Conservation (phyloP, 2,329 filamentous ascomycete genomes). For the Pseudohalonectria lignicola region DNA sequence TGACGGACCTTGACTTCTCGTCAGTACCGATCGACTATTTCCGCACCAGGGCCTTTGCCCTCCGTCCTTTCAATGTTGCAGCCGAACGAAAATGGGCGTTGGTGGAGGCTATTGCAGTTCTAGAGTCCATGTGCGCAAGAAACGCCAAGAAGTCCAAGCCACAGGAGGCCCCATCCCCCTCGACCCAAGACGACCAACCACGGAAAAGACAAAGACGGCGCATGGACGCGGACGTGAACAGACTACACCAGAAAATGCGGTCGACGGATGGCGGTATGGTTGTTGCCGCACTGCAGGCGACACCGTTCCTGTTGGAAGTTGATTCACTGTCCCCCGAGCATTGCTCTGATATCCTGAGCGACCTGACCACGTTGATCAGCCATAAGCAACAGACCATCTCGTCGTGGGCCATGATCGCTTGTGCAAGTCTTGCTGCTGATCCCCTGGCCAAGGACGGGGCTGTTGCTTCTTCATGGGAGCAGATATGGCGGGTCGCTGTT, state of each 20-base stretch:
- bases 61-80: slow-evolving; percentile 39
- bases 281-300: slow-evolving; percentile 42
- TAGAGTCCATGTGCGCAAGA: slow-evolving; percentile 37
- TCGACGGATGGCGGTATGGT: slow-evolving; percentile 31
- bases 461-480: slow-evolving; percentile 49
- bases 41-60: slow-evolving; percentile 36
- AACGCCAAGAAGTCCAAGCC: slow-evolving; percentile 12
- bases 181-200: slow-evolving; percentile 33
- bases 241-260: slow-evolving; percentile 36
- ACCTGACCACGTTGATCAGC: slow-evolving; percentile 46
- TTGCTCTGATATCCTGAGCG: slow-evolving; percentile 42
- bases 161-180: slow-evolving; percentile 5
- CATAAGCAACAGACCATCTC: slow-evolving; percentile 59
- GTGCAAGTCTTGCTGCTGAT: slow-evolving; percentile 48
- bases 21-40: slow-evolving; percentile 33
- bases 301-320: slow-evolving; percentile 40
- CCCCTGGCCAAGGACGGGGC: slow-evolving; percentile 23
- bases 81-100: slow-evolving; percentile 51
- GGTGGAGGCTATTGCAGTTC: slow-evolving; percentile 44
- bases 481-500: slow-evolving; percentile 64
- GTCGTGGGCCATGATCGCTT: slow-evolving; percentile 78
- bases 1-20: slow-evolving; percentile 63
- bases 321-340: slow-evolving; percentile 36
- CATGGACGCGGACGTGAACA: slow-evolving; percentile 26
- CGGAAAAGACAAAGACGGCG: slow-evolving; percentile 42